Base-by-base conservation (phyloP, 106 monocot species). In the Apostasia ramifera region DNA sequence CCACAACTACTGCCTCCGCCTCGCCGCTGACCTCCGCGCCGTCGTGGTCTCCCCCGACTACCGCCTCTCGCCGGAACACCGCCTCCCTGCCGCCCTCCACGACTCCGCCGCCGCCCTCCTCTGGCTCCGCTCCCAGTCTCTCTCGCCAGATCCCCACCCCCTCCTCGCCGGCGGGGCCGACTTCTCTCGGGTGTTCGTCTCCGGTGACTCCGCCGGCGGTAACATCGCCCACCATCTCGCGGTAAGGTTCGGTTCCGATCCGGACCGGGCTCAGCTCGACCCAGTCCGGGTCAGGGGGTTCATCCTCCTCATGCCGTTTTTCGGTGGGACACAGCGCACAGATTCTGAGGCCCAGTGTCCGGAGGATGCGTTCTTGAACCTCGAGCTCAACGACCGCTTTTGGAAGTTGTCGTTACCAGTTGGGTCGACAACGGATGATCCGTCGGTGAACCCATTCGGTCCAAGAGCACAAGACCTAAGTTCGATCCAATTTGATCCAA, bases 201-300 rank as follows among this genome's bases (percentile, higher is more conserved):
- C 87, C 15, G 94, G 90, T 10, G 94, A 94, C 73, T 89, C 89
- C 15, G 84, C 94, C 42, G 93, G 94, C 12, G 94, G 90, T 47
- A 87, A 37, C 76, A 86, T 94, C 63, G 90, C 82, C 44, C 94
- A 90, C 68, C 86, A 94, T 56, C 66, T 94, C 9, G 90, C 86
- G 1, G 55, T 94, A 48, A 76, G 86, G 63, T 82, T 70, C 55
- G 78, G 58, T 9, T 70, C 68, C 5, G 64, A 49, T 2, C 40
- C 43, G 26, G 73, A 63, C 48, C 73, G 80, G 43, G 55, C 66
- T 39, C 75, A 68, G 63, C 78, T 81, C 46, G 74, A 41, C 11
- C 85, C 82, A 50, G 76, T 86, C 13, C 68, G 73, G 26, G 49
- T 93, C 67, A 44, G 80, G 4, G 90, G 86, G 9, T 86, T 69